Conservation (phyloP, 306 rosid genomes). For the Castanospermum australe region DNA sequence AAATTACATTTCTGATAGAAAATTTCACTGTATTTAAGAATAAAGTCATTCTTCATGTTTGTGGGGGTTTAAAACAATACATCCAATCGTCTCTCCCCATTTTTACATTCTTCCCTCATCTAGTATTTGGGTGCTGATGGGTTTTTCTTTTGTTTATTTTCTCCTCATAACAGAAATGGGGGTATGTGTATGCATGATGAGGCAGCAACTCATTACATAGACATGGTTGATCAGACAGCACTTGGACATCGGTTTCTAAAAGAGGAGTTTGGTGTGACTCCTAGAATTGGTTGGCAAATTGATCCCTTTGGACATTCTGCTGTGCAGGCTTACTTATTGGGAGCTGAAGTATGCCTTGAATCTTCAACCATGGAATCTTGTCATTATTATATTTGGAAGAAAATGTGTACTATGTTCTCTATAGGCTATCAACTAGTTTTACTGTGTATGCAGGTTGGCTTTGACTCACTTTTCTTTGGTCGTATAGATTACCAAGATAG, state of each 20-base stretch:
- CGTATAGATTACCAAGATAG: conserved; percentile 91
- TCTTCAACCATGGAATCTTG: conserved; percentile 22
- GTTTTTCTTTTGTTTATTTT: conserved; percentile 28
- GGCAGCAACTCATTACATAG: conserved; percentile 81
- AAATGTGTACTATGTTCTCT: background rate
- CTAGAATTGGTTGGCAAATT: conserved; percentile 90
- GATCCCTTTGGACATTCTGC: conserved; percentile 94
- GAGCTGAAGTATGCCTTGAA: conserved; percentile 60
- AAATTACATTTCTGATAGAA: conserved; percentile 21
- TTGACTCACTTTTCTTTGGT: conserved; percentile 78
- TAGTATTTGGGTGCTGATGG: conserved; percentile 8
- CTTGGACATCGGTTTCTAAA: conserved; percentile 76
- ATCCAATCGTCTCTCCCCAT: background rate
- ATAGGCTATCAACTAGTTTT: conserved; percentile 16
- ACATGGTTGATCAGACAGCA: conserved; percentile 88
- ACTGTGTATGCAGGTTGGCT: conserved; percentile 54
- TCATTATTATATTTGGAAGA: conserved; percentile 23
- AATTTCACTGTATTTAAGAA: background rate
- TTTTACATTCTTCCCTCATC: background rate
- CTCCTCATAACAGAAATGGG: conserved; percentile 60
- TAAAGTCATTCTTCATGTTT: conserved; percentile 3
- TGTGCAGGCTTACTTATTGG: conserved; percentile 76
- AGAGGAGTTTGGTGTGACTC: conserved; percentile 59
- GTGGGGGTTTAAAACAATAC: conserved; percentile 11
- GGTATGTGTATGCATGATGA: conserved; percentile 95